Evolutionary conservation across 768 basidiomycete genomes (phyloP).

Genomic region (Omphalotus guepiniiformis): DNA sequence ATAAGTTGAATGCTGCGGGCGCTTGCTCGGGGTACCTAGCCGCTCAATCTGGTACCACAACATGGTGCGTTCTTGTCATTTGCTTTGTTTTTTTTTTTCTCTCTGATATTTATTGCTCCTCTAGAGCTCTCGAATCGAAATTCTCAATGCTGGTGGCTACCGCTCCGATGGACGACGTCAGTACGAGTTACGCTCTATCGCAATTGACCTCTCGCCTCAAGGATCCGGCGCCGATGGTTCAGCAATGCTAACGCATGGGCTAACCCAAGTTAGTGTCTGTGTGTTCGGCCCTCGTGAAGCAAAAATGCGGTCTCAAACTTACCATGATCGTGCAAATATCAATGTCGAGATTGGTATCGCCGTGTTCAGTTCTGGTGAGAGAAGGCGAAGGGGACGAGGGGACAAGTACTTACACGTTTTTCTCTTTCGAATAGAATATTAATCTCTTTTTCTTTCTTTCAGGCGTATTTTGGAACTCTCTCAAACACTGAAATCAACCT

Average conservation of each 20-base stretch:
- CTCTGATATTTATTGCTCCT: background rate
- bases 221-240: constrained; percentile 77
- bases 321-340: constrained; percentile 85
- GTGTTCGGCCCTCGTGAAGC: constrained; percentile 94
- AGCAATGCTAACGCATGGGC: constrained; percentile 78
- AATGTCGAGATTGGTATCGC: constrained; percentile 87
- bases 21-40: too few relatives aligned
- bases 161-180: constrained; percentile 93
- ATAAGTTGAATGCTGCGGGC: too few relatives aligned
- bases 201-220: constrained; percentile 71
- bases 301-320: constrained; percentile 69
- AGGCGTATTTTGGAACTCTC: constrained; percentile 89
- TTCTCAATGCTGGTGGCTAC: constrained; percentile 80
- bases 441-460: constrained; percentile 8
- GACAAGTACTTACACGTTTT: constrained; percentile 68
- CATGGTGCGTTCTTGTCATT: background rate
- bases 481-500: constrained; percentile 85
- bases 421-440: background rate
- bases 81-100: background rate
- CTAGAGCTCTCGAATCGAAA: constrained; percentile 58
- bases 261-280: constrained; percentile 83
- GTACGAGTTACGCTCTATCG: constrained; percentile 81
- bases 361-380: constrained; percentile 81
- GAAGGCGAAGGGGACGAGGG: constrained; percentile 68
- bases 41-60: background rate